Conservation (phyloP, 202 grass and related monocot species). For the Zoysia matrella region DNA sequence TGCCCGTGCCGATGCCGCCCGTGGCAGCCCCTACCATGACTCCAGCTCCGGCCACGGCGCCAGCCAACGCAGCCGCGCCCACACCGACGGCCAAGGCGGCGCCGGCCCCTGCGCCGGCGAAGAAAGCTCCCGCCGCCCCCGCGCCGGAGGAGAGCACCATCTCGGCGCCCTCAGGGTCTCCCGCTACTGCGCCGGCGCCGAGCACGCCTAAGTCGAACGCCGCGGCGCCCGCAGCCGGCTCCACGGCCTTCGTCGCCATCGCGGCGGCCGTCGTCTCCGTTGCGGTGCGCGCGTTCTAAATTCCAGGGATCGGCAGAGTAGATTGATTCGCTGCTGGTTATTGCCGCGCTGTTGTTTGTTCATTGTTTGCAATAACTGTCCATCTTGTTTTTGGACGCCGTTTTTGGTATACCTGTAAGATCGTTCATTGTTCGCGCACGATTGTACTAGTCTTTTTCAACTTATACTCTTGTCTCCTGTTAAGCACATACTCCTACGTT, state of each 20-base stretch:
- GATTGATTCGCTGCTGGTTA: neutral
- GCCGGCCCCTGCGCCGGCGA: neutral
- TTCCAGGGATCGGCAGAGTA: neutral
- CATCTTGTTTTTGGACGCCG: slow-evolving; percentile 6
- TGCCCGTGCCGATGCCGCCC: neutral
- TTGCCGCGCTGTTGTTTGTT: neutral
- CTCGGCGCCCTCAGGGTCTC: neutral
- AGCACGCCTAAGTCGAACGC: neutral
- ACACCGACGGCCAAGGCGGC: neutral
- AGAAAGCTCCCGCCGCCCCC: neutral
- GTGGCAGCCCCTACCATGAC: neutral
- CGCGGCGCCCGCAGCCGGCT: neutral
- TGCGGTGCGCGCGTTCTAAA: slow-evolving; percentile 5
- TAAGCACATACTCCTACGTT: too few species aligned
- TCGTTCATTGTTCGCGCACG: neutral
- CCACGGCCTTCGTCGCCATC: neutral
- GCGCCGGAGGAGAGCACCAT: neutral
- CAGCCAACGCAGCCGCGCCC: neutral
- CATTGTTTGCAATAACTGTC: slow-evolving; percentile 1
- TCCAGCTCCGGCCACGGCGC: neutral
- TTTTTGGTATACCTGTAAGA: neutral
- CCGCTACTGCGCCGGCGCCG: neutral
- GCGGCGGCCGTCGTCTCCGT: neutral
- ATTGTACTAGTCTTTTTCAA: neutral
- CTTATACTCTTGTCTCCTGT: too few species aligned